Evolutionary conservation across 2,329 filamentous ascomycete genomes (phyloP), one percentile per base, ranked within the genome.

Genomic region (Pestalotiopsis sp.): DNA sequence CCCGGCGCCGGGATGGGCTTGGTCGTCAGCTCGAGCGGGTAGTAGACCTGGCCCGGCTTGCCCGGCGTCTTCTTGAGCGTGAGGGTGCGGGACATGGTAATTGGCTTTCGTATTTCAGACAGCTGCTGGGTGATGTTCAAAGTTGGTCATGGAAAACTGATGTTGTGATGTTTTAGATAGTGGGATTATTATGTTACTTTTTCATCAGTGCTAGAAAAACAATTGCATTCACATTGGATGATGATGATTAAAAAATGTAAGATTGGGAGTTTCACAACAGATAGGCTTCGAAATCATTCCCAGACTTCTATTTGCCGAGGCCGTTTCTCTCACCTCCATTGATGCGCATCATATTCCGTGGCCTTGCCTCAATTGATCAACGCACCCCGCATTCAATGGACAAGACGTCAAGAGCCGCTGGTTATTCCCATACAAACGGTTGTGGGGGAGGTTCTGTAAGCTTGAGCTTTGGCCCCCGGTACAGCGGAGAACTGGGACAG

Each of bases 11-110:
- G 92, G 71, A 86, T 85, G 68, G 91, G 86, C 17, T 91, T 81
- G 41, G 89, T 83, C 71, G 88, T 89, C 66, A 93, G 77, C 72
- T 87, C 80, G 60, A 92, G 84, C 88, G 92, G 92, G 76, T 95
- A 94, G 82, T 95, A 97, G 72, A 97, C 95, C 80, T 95, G 85
- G 68, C 94, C 94, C 9, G 94, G 94, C 82, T 95, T 95, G 74
- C 92, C 93, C 73, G 94, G 91, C 65, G 92, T 84, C 73, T 93
- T 86, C 75, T 90, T 86, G 71, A 95, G 85, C 31, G 87, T 86
- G 67, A 94, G 86, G 68, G 87, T 86, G 59, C 82, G 80, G 68
- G 86, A 83, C 87, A 88, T 88, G 14, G 68, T 77, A 31, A 38
- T 23, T 4, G 14, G 20, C 39, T 58, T 63, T n/a, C 31, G 41